phyloP scores from a whole-genome alignment of 2,329 filamentous ascomycete species.

The Ascochyta lentis region DNA sequence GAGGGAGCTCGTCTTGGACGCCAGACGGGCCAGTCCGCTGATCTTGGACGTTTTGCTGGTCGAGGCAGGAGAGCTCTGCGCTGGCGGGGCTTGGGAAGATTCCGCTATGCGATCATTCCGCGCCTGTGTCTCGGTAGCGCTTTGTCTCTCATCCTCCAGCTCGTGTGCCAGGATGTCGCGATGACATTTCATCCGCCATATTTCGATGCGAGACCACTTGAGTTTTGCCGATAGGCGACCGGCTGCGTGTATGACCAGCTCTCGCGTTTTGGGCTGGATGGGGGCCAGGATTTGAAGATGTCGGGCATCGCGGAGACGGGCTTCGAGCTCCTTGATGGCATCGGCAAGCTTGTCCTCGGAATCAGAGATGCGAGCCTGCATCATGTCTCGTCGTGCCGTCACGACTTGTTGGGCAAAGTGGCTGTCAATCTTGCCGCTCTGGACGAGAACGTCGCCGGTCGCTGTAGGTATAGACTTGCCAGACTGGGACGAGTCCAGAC shows the following conservation, averaged over 20 bases:
- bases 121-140: slow-evolving; percentile 36
- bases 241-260: slow-evolving; percentile 83
- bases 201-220: slow-evolving; percentile 93
- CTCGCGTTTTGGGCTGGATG: slow-evolving; percentile 87
- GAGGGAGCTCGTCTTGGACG: slow-evolving; percentile 46
- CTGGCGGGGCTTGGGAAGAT: slow-evolving; percentile 26
- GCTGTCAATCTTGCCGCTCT: slow-evolving; percentile 75
- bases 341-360: slow-evolving; percentile 78
- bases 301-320: slow-evolving; percentile 83
- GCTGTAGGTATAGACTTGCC: slow-evolving; percentile 70
- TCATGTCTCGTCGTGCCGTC: slow-evolving; percentile 79
- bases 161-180: slow-evolving; percentile 86
- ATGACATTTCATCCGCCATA: slow-evolving; percentile 91
- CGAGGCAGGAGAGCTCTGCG: slow-evolving; percentile 36
- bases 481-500: slow-evolving; percentile 66
- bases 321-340: slow-evolving; percentile 79
- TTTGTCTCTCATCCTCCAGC: slow-evolving; percentile 75
- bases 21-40: slow-evolving; percentile 42
- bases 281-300: slow-evolving; percentile 89
- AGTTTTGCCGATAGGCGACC: slow-evolving; percentile 84
- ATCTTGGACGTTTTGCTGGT: slow-evolving; percentile 38
- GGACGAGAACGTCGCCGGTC: slow-evolving; percentile 75
- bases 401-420: slow-evolving; percentile 88
- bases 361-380: slow-evolving; percentile 82
- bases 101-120: slow-evolving; percentile 36